Evolutionary conservation across 805 yeast species (phyloP).

Genomic region (Suhomyces prunicola): DNA sequence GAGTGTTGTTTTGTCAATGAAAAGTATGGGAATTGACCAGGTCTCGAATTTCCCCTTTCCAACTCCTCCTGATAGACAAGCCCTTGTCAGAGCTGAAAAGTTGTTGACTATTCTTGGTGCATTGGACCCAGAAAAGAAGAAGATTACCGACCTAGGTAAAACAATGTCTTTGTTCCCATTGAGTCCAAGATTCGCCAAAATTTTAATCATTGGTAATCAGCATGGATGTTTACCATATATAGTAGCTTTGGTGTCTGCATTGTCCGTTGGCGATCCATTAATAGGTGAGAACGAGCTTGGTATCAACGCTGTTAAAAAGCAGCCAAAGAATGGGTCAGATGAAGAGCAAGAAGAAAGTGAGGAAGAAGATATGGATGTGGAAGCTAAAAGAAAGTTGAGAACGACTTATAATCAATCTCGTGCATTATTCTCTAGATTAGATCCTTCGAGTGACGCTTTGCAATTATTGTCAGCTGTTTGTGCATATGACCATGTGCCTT

Average conservation of each 20-base stretch:
- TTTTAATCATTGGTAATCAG: conserved; percentile 85
- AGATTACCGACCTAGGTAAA: conserved; percentile 74
- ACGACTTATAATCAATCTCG: conserved; percentile 57
- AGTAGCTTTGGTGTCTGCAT: conserved; percentile 86
- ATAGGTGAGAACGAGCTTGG: conserved; percentile 73
- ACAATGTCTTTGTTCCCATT: conserved; percentile 90
- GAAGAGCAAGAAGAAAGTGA: conserved; percentile 31
- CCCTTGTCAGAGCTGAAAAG: conserved; percentile 63
- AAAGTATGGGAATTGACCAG: conserved; percentile 92
- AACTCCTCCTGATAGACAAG: conserved; percentile 73
- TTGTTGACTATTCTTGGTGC: conserved; percentile 78
- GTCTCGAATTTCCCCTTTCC: conserved; percentile 94
- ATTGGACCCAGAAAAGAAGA: conserved; percentile 47
- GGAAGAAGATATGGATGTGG: conserved; percentile 36
- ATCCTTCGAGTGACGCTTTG: conserved; percentile 71
- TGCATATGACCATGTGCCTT: conserved; percentile 76
- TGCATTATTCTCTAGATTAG: conserved; percentile 62
- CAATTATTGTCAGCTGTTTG: conserved; percentile 77
- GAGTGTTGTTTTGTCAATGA: conserved; percentile 93
- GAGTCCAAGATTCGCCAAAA: conserved; percentile 89
- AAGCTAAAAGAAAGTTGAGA: conserved; percentile 40
- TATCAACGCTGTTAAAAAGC: conserved; percentile 23
- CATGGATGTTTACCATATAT: conserved; percentile 80
- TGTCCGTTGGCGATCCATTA: conserved; percentile 93
- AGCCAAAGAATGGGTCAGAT: conserved; percentile 16